A percentile compares a stretch with the other conserved stretches of the same genome.
These are phyloP conservation scores for Populus ilicifolia DNA, from an alignment of 345 rosid species.

Conservation along the genomic window DNA sequence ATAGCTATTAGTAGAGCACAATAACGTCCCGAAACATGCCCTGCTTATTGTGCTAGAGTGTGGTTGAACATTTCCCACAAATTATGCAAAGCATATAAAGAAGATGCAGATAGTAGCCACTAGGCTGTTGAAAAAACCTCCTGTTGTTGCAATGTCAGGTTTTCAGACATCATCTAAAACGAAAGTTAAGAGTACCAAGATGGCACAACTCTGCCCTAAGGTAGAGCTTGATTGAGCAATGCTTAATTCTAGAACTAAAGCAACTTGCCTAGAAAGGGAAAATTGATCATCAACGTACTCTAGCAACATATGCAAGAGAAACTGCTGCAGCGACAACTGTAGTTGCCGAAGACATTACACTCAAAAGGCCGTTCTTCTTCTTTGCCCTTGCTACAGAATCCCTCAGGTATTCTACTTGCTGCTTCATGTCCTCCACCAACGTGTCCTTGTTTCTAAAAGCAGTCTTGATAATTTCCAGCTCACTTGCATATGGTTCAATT, in stretches of 20 bases:
- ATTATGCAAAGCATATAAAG: background rate
- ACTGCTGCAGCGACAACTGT: slow-evolving; percentile 64
- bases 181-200: slow-evolving; percentile 14
- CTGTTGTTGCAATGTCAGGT: background rate
- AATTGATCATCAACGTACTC: slow-evolving; percentile 34
- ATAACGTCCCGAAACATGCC: background rate
- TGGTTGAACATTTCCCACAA: background rate
- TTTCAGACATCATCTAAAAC: slow-evolving; percentile 4
- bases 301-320: slow-evolving; percentile 54
- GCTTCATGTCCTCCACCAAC: slow-evolving; percentile 49
- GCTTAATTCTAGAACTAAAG: slow-evolving; percentile 9
- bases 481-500: slow-evolving; percentile 28
- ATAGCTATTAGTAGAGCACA: background rate
- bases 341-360: slow-evolving; percentile 58
- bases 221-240: background rate
- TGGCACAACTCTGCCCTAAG: slow-evolving; percentile 1
- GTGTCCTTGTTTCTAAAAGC: slow-evolving; percentile 52
- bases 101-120: background rate
- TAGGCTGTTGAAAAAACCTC: slow-evolving; percentile 7
- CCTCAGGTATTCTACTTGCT: slow-evolving; percentile 46
- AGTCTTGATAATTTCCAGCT: slow-evolving; percentile 49
- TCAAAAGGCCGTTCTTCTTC: slow-evolving; percentile 59
- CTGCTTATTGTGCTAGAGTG: background rate
- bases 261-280: background rate
- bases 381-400: slow-evolving; percentile 45